Conservation (phyloP, 805 yeast species). For the Grigorovia yakushimaensis region DNA sequence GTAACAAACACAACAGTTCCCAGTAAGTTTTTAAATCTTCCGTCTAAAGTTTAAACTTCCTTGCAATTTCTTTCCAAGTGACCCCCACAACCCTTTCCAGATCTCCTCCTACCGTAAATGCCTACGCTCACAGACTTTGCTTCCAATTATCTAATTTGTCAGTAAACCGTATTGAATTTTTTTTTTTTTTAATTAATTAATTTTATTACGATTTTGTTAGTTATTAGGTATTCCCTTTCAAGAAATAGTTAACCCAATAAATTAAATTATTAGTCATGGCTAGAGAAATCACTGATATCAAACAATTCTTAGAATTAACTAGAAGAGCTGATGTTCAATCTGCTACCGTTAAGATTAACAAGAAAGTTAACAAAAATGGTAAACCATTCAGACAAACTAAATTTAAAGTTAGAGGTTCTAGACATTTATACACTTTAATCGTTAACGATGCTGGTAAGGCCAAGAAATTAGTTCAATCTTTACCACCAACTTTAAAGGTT, state of each 20-base stretch:
- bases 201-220: not conserved
- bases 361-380: conserved; percentile 70
- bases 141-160: not conserved
- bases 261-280: conserved; percentile 24
- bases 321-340: conserved; percentile 91
- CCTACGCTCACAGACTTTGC: not conserved
- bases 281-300: conserved; percentile 87
- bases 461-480: conserved; percentile 92
- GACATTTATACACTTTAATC: conserved; percentile 87
- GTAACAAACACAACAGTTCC: no score
- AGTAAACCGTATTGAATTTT: not conserved
- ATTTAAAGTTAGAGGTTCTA: conserved; percentile 97
- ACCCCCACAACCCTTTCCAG: no score
- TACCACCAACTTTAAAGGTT: conserved; percentile 87
- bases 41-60: no score
- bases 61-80: no score
- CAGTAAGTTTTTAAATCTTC: no score
- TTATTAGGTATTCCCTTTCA: not conserved
- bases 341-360: conserved; percentile 91
- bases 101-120: no score
- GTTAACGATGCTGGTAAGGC: conserved; percentile 96
- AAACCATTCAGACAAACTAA: conserved; percentile 87
- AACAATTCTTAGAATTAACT: conserved; percentile 93
- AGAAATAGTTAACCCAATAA: not conserved
- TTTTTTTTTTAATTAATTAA: not conserved